phyloP scores from a whole-genome alignment of 352 stramenopile genomes.

The Phytophthora brassicae region DNA sequence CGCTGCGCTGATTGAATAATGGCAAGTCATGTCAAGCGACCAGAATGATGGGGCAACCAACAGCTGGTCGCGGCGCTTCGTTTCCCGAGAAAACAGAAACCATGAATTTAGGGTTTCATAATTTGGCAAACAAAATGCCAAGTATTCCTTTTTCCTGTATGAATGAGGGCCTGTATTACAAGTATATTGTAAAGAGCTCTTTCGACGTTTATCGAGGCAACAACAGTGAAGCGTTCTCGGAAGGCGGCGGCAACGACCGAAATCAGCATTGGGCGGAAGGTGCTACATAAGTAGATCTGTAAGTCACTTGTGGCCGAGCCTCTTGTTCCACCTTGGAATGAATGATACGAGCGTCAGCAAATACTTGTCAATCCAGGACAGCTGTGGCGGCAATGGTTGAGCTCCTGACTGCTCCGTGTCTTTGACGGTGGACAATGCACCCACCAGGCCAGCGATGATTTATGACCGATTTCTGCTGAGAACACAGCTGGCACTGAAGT shows the following conservation, averaged over 20 bases:
- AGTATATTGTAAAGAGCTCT: neutral
- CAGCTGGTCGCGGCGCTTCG: constrained; percentile 12
- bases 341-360: constrained; percentile 30
- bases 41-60: constrained; percentile 35
- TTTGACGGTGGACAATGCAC: constrained; percentile 19
- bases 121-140: constrained; percentile 6
- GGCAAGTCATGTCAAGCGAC: constrained; percentile 12
- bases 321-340: constrained; percentile 32
- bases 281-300: neutral
- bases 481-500: constrained; percentile 19
- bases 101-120: constrained; percentile 19
- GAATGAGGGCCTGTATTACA: constrained; percentile 17
- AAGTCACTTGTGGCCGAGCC: constrained; percentile 5
- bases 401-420: neutral
- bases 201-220: neutral
- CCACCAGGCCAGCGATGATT: constrained; percentile 24
- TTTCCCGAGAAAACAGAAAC: constrained; percentile 19
- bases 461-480: constrained; percentile 24
- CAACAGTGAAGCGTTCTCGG: constrained; percentile 7
- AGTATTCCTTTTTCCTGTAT: constrained; percentile 30
- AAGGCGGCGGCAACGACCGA: constrained; percentile 18
- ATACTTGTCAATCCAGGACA: constrained; percentile 9
- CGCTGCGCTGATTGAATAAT: constrained; percentile 25
- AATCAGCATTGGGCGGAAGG: constrained; percentile 1
- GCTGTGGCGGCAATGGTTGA: constrained; percentile 12